Evolutionary conservation across 2,329 filamentous ascomycete species (phyloP).

Genomic region (Botryotinia convoluta): DNA sequence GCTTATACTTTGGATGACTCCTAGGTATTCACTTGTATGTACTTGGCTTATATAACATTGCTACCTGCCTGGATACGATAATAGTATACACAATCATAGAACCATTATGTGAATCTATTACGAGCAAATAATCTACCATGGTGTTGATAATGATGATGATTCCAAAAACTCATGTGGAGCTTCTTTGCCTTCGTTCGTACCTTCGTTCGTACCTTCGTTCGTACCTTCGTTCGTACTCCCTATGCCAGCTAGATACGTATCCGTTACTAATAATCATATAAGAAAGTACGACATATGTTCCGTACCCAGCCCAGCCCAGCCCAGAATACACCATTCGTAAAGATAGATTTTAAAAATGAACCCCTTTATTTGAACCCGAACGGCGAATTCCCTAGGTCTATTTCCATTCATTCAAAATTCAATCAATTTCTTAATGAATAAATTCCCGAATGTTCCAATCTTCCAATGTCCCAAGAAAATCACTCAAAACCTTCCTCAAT

Average conservation of each 20-base stretch:
- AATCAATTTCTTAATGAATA: neutral
- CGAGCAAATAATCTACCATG: neutral
- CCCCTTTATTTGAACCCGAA: neutral
- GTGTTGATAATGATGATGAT: neutral
- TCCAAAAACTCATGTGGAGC: neutral
- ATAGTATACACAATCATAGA: neutral
- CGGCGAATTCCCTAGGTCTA: neutral
- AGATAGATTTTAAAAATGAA: neutral
- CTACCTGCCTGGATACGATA: neutral
- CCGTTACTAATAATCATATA: neutral
- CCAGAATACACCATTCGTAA: neutral
- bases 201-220: neutral
- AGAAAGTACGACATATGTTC: neutral
- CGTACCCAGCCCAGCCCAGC: neutral
- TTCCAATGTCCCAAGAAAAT: neutral
- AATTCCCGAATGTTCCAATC: neutral
- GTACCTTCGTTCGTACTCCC: neutral
- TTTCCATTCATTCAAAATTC: neutral
- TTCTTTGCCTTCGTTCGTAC: neutral
- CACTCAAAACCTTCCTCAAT: conserved; percentile 2
- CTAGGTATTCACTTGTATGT: neutral
- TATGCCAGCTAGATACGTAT: neutral
- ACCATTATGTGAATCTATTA: neutral
- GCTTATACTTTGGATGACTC: neutral
- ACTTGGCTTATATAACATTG: neutral